phyloP scores from a whole-genome alignment of 805 yeast genomes.

The Clavispora asparagi region DNA sequence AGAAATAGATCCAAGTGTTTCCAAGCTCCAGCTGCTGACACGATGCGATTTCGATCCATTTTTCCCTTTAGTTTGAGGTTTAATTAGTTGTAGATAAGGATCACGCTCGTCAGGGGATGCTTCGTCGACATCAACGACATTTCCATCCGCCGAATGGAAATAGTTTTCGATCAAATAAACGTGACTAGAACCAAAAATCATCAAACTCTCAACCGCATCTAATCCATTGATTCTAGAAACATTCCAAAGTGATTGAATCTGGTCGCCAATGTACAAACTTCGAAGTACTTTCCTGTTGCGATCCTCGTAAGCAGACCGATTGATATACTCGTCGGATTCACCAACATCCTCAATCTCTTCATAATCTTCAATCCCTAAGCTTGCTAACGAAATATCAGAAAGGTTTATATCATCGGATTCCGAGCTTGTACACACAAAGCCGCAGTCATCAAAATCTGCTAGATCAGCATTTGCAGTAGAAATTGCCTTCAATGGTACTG shows the following conservation, averaged over 20 bases:
- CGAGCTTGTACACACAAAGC: constrained; percentile 9
- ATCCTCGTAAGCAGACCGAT: constrained; percentile 43
- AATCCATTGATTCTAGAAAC: constrained; percentile 71
- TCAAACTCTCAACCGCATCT: constrained; percentile 69
- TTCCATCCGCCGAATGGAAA: constrained; percentile 47
- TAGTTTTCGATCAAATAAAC: constrained; percentile 68
- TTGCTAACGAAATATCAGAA: constrained; percentile 10
- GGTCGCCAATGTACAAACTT: constrained; percentile 64
- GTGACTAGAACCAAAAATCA: constrained; percentile 63
- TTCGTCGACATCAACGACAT: constrained; percentile 60
- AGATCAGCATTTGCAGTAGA: constrained; percentile 16
- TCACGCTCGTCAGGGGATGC: constrained; percentile 62
- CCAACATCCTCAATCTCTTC: constrained; percentile 15
- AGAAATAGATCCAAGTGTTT: constrained; percentile 56
- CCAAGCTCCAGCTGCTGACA: constrained; percentile 56
- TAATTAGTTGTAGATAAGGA: constrained; percentile 60
- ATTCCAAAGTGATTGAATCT: constrained; percentile 68
- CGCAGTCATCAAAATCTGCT: constrained; percentile 13
- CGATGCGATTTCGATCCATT: constrained; percentile 35
- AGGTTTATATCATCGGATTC: constrained; percentile 26
- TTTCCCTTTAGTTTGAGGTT: constrained; percentile 38
- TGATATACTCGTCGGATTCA: constrained; percentile 9
- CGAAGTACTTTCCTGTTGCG: constrained; percentile 70
- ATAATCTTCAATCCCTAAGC: constrained; percentile 19
- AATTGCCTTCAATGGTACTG: constrained; percentile 29